Percentiles rank a stretch among this genome's conserved stretches.
phyloP scores from a whole-genome alignment of 192 early-diverging fungal species.

The Haplosporangium gracile region DNA sequence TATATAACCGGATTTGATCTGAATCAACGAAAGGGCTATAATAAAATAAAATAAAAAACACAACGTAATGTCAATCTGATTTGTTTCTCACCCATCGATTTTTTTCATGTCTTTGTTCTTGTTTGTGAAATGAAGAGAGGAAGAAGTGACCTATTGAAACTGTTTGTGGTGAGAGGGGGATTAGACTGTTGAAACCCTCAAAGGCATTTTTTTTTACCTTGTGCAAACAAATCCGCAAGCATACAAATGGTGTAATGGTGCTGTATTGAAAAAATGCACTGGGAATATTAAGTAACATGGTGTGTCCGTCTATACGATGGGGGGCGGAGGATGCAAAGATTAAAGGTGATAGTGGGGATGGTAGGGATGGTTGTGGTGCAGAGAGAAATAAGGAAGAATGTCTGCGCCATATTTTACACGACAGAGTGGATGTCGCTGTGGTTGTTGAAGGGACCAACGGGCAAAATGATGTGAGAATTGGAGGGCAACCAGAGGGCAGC shows the following conservation, averaged over 20 bases:
- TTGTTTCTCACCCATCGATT: neutral
- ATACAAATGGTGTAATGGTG: neutral
- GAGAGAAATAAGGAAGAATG: neutral
- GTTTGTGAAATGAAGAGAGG: neutral
- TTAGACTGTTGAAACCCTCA: neutral
- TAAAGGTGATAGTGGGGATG: neutral
- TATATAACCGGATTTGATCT: slow-evolving; percentile 34
- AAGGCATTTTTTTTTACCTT: neutral
- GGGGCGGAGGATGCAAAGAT: neutral
- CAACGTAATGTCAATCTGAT: neutral
- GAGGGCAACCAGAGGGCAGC: slow-evolving; percentile 41
- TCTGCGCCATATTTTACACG: slow-evolving; percentile 11
- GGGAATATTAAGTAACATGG: neutral
- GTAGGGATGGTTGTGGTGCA: neutral
- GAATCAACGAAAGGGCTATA: neutral
- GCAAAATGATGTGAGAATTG: slow-evolving; percentile 41
- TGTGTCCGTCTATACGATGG: neutral
- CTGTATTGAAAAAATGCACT: neutral
- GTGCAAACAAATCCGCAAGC: neutral
- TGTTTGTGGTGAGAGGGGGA: no score
- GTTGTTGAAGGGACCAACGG: slow-evolving; percentile 34
- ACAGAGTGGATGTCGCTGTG: neutral
- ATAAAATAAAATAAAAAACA: neutral
- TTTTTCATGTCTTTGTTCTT: neutral
- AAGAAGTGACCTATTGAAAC: no score